Evolutionary conservation across 2,329 filamentous ascomycete genomes (phyloP).

Genomic region (Zymoseptoria brevis): DNA sequence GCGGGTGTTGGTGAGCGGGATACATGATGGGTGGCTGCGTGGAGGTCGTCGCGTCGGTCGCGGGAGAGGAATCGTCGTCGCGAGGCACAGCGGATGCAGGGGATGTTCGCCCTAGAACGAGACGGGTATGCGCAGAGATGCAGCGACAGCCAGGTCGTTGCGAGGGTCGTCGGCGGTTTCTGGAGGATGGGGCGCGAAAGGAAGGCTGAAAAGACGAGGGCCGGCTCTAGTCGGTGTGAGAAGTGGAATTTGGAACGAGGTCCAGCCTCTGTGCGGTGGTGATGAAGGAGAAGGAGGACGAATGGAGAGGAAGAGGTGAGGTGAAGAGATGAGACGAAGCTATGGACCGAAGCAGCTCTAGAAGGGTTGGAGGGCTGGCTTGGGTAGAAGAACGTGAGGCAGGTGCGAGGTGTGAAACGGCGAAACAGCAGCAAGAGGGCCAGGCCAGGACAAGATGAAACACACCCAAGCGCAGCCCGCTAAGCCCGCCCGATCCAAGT

Average conservation of each 20-base stretch:
- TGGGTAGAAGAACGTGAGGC: slow-evolving; percentile 1
- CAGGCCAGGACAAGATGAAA: not conserved
- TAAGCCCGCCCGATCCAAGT: not conserved
- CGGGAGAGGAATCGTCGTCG: not conserved
- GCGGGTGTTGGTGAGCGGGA: slow-evolving; percentile 52
- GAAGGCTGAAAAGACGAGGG: slow-evolving; percentile 9
- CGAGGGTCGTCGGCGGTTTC: not conserved
- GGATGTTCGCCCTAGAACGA: not conserved
- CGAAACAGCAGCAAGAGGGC: not conserved
- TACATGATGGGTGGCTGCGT: slow-evolving; percentile 33
- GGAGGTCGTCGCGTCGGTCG: not conserved
- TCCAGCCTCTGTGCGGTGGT: slow-evolving; percentile 14
- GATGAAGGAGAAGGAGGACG: not conserved
- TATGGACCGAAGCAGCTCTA: not conserved
- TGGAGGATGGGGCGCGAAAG: slow-evolving; percentile 1
- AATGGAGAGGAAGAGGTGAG: not conserved
- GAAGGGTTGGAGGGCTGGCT: slow-evolving; percentile 1
- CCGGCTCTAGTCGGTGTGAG: slow-evolving; percentile 8
- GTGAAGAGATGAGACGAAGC: not conserved
- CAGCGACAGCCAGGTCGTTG: slow-evolving; percentile 18
- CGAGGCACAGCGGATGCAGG: not conserved
- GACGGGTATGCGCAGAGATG: slow-evolving; percentile 7
- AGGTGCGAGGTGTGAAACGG: not conserved
- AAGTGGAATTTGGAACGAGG: slow-evolving; percentile 6
- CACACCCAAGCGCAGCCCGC: not conserved